These are phyloP conservation scores for Hanseniaspora guilliermondii DNA, from an alignment of 805 yeast species.

Conservation along the genomic window DNA sequence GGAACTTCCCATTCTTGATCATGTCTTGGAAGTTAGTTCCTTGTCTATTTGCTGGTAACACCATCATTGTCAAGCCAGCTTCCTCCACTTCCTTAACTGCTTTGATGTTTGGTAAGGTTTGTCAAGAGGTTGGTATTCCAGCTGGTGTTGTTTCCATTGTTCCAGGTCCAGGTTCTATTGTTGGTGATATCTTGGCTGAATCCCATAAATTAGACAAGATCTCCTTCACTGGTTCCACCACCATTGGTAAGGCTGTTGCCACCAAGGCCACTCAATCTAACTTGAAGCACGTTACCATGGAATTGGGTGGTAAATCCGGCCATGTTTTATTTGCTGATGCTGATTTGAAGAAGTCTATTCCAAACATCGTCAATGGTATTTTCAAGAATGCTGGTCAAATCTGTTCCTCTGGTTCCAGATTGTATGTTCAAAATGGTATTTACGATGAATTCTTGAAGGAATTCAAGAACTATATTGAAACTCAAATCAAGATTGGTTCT, in stretches of 20 bases:
- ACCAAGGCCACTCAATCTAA: constrained; percentile 55
- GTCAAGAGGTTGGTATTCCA: constrained; percentile 60
- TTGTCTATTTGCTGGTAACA: constrained; percentile 65
- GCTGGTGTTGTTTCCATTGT: constrained; percentile 63
- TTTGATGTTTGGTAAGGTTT: constrained; percentile 46
- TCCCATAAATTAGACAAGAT: constrained; percentile 62
- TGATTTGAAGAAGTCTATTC: constrained; percentile 33
- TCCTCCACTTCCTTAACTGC: constrained; percentile 69
- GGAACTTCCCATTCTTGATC: constrained; percentile 78
- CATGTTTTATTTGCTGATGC: constrained; percentile 64
- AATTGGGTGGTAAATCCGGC: constrained; percentile 76
- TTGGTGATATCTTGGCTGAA: constrained; percentile 58
- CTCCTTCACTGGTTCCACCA: constrained; percentile 75
- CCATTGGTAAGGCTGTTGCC: constrained; percentile 61
- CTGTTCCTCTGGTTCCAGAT: constrained; percentile 73
- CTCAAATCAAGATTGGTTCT: constrained; percentile 50
- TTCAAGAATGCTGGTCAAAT: constrained; percentile 75
- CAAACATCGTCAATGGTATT: constrained; percentile 51
- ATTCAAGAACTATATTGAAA: constrained; percentile 47
- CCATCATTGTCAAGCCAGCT: constrained; percentile 61
- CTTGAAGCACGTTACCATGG: constrained; percentile 68
- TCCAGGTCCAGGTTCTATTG: constrained; percentile 61
- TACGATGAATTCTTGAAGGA: constrained; percentile 50
- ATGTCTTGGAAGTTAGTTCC: constrained; percentile 72
- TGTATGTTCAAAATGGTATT: constrained; percentile 58